Conservation (phyloP, 139 green algal genomes). For the Tetraselmis chui region DNA sequence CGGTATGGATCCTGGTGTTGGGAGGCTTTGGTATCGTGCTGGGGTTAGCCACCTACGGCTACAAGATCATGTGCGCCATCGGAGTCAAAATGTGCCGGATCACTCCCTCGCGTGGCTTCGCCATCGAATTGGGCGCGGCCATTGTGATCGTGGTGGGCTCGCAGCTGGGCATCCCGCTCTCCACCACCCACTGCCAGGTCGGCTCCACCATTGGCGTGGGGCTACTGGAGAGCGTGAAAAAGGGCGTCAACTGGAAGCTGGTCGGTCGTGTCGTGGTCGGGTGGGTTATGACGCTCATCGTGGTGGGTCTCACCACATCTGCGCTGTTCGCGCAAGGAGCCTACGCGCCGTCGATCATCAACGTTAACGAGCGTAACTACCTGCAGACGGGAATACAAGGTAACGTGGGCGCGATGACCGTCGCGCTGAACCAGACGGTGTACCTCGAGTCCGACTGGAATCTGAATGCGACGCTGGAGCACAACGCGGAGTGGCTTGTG, state of each 20-base stretch:
- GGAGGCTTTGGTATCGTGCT: constrained; percentile 47
- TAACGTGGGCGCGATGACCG: neutral
- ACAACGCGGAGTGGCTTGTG: neutral
- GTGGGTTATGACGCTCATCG: constrained; percentile 37
- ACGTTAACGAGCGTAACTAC: neutral
- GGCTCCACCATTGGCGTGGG: constrained; percentile 43
- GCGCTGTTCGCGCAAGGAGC: constrained; percentile 38
- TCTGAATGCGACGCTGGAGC: neutral
- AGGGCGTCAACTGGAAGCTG: constrained; percentile 47
- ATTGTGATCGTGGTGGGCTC: constrained; percentile 49
- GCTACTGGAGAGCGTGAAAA: constrained; percentile 27
- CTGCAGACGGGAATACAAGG: neutral
- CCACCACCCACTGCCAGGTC: constrained; percentile 31
- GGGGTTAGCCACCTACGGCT: constrained; percentile 54
- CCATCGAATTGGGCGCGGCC: constrained; percentile 52
- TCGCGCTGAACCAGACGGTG: neutral
- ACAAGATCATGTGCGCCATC: constrained; percentile 57
- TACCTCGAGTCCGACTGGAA: neutral
- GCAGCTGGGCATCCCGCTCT: constrained; percentile 28
- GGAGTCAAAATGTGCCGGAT: constrained; percentile 53
- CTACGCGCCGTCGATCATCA: neutral
- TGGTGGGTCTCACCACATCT: constrained; percentile 23
- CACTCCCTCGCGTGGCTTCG: constrained; percentile 53
- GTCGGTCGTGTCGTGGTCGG: constrained; percentile 25
- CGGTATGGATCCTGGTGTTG: constrained; percentile 45